Base-by-base conservation (phyloP, 1,284 basidiomycete species). In the Dichomitus squalens region DNA sequence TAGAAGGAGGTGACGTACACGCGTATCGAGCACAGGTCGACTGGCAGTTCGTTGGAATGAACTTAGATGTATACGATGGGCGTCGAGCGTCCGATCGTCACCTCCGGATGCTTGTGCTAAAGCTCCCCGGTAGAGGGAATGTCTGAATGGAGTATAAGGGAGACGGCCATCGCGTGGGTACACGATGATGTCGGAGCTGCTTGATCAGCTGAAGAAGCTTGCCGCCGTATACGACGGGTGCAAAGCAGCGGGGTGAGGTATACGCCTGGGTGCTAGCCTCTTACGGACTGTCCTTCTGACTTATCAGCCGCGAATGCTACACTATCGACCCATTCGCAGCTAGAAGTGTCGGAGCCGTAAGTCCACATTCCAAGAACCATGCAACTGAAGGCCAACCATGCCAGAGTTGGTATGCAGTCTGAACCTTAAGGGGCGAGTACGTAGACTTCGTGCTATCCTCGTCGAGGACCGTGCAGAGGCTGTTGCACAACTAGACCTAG, bases 11-110 rank as follows among this genome's bases (percentile, higher is more conserved):
- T 14, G 33, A 20, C 14, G 36, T 38, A 38, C 52, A 36, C 44
- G 53, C 57, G 34, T 48, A 21, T 50, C 38, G 35, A 31, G n/a
- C 25, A 35, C 31, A 21, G 43, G 9, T 25, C 48, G 46, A 41
- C 29, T 31, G 36, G 21, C 41, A 33, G 40, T 41, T 49, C 44
- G 49, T 38, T 31, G 27, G 47, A 49, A 44, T 47, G 61, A 63
- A 63, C 61, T 60, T 52, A 53, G 58, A 63, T 63, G 56, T 46
- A 54, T 58, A 51, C 58, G 61, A 63, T 63, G 56, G 61, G 61
- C 53, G 49, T 53, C 43, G 31, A 50, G 61, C 55, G 58, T 54
- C 61, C 58, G 61, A 63, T 63, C 58, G 34, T 14, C 20, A 27
- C 43, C 53, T 21, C 51, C 51, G 38, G 23, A 47, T 27, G 31